Evolutionary conservation across 2,329 filamentous ascomycete species (phyloP), one percentile per base, ranked within the genome.

Genomic region (Hirsutella minnesotensis): DNA sequence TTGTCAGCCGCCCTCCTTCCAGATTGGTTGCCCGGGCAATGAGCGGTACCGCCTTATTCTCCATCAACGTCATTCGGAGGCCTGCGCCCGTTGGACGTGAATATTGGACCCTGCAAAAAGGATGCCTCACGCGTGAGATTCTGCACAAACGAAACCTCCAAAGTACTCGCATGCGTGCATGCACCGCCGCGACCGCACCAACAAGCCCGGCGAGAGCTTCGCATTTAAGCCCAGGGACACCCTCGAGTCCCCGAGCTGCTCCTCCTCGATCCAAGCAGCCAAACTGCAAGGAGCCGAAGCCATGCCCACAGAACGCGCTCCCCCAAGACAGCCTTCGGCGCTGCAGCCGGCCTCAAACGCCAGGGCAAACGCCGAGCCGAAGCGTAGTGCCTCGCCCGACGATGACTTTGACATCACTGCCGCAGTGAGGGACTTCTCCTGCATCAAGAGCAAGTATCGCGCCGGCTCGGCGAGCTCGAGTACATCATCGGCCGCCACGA

Each of bases 271-370:
- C n/a, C 20, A 18, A 22, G 3, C 16, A 22, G 43, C 54, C 19
- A 41, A 42, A 49, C 24, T 12, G 12, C 20, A 18, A 22, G 4
- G 19, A 24, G 42, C 54, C 16, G 42, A 41, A 49, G 51, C 41
- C 50, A 73, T 72, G 70, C 71, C 64, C 51, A 68, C 63, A 54
- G 72, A 64, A 61, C 68, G 56, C 50, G 69, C 53, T 53, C 70
- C 56, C 46, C 67, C 61, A 47, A 70, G 63, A 66, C 63, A 52
- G 56, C 67, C 60, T 31, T 56, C 53, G 56, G 67, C 60, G 30
- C 56, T 53, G 54, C 68, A 53, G 53, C 62, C 70, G 16, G 56
- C 56, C 38, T 18, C 54, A 54, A n/a, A 53, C 53, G 21, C 61
- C 56, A 45, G 51, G 56, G 52, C 56, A 43, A 56, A 57, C 20